Percentiles rank a stretch among this genome's conserved stretches.
Evolutionary conservation across 2,329 filamentous ascomycete genomes (phyloP).

Genomic region (Zasmidium citrigriseum): DNA sequence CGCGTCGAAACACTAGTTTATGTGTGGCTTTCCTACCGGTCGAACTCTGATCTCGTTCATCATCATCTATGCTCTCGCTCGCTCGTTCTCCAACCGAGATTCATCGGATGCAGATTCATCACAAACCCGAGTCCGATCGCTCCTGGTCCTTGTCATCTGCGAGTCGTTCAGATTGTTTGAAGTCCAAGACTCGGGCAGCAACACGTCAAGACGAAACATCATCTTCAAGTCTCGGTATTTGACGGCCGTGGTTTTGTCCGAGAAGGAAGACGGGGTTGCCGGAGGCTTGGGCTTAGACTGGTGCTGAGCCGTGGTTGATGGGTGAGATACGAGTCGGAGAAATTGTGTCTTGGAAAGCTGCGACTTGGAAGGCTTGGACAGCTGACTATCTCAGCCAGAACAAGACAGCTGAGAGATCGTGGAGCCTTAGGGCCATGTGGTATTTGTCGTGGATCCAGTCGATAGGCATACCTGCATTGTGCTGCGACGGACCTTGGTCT

Average conservation of each 20-base stretch:
- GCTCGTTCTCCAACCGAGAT: too few relatives aligned
- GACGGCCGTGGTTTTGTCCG: background rate
- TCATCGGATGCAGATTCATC: too few relatives aligned
- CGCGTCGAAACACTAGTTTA: constrained; percentile 3
- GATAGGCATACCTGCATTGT: background rate
- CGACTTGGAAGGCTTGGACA: too few relatives aligned
- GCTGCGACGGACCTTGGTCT: background rate
- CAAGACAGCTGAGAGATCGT: background rate
- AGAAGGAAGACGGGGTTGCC: background rate
- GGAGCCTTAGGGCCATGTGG: background rate
- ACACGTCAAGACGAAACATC: background rate
- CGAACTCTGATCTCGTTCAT: constrained; percentile 1
- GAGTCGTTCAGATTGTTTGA: background rate
- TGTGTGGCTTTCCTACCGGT: background rate
- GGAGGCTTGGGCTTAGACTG: background rate
- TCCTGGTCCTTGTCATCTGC: background rate
- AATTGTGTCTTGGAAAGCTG: too few relatives aligned
- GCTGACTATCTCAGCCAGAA: too few relatives aligned
- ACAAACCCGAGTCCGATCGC: too few relatives aligned
- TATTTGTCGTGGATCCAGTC: background rate
- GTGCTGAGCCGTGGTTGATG: background rate
- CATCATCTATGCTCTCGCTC: background rate
- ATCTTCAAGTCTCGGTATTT: background rate
- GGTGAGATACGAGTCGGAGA: background rate
- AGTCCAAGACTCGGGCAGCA: background rate